Percentiles rank a stretch among this genome's conserved stretches.
These are phyloP conservation scores for Cordyceps javanica DNA, from an alignment of 2,329 filamentous ascomycete species.

Conservation along the genomic window DNA sequence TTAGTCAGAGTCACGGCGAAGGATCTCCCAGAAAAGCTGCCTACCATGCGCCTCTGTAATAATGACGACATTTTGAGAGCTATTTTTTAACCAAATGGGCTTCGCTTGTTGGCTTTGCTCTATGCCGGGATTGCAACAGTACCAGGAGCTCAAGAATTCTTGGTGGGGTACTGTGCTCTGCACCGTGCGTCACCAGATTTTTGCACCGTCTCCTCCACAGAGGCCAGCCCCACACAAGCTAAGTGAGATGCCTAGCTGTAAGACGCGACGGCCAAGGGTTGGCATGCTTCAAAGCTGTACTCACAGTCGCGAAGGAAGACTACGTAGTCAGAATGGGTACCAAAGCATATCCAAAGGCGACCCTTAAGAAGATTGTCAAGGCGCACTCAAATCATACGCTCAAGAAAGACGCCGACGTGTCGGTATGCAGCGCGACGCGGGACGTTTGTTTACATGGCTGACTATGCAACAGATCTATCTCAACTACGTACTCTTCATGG, in stretches of 20 bases:
- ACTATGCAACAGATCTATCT: slow-evolving; percentile 64
- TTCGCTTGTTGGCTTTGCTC: neutral
- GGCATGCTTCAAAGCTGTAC: too few species aligned
- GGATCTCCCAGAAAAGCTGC: slow-evolving; percentile 11
- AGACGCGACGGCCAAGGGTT: neutral
- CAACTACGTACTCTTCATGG: slow-evolving; percentile 78
- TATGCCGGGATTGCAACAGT: neutral
- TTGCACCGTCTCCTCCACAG: neutral
- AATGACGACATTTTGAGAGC: slow-evolving; percentile 33
- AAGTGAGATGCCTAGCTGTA: neutral
- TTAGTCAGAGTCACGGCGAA: slow-evolving; percentile 13
- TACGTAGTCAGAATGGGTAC: slow-evolving; percentile 37
- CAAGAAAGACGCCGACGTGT: slow-evolving; percentile 79
- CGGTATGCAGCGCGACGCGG: slow-evolving; percentile 47
- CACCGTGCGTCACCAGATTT: neutral
- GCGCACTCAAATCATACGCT: slow-evolving; percentile 75
- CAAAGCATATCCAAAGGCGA: slow-evolving; percentile 77
- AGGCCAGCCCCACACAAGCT: slow-evolving; percentile 11
- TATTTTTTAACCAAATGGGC: neutral
- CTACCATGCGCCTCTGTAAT: slow-evolving; percentile 57
- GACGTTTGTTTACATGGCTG: slow-evolving; percentile 18
- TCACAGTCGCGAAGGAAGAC: too few species aligned
- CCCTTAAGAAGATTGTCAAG: slow-evolving; percentile 84
- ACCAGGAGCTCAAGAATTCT: slow-evolving; percentile 5
- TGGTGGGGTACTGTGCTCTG: slow-evolving; percentile 11